Conservation (phyloP, 805 yeast species). For the Wickerhamiella vanderwaltii region DNA sequence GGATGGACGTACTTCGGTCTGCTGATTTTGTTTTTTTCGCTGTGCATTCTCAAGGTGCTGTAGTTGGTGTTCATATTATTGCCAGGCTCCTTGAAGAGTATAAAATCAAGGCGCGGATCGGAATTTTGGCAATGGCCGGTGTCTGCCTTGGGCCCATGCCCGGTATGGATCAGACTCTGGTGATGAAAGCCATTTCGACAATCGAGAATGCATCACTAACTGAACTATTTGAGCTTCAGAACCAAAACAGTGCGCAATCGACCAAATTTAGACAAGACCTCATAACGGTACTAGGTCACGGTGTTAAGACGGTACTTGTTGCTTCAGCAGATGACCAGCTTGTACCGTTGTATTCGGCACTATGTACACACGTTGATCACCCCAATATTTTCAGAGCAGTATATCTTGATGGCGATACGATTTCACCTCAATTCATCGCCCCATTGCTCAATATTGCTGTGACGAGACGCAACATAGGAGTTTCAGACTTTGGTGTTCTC, state of each 20-base stretch:
- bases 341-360: conserved; percentile 83
- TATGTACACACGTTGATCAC: conserved; percentile 70
- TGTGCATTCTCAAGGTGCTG: conserved; percentile 93
- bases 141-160: conserved; percentile 87
- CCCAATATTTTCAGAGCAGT: conserved; percentile 86
- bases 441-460: conserved; percentile 64
- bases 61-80: conserved; percentile 72
- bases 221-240: conserved; percentile 82
- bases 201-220: conserved; percentile 77
- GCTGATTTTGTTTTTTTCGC: conserved; percentile 89
- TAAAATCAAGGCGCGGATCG: conserved; percentile 44
- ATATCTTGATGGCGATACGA: conserved; percentile 70
- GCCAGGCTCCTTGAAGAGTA: conserved; percentile 51
- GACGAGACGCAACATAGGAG: conserved; percentile 62
- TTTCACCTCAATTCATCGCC: conserved; percentile 68
- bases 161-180: conserved; percentile 72
- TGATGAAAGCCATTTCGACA: conserved; percentile 79
- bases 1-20: conserved; percentile 40
- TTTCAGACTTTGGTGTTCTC: conserved; percentile 72
- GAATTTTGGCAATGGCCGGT: conserved; percentile 90
- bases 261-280: conserved; percentile 56
- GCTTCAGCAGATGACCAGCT: conserved; percentile 91
- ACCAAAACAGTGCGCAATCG: conserved; percentile 59
- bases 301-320: conserved; percentile 67
- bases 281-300: conserved; percentile 48